phyloP scores from a whole-genome alignment of 148 eudicot genomes.

The Oxyria digyna region DNA sequence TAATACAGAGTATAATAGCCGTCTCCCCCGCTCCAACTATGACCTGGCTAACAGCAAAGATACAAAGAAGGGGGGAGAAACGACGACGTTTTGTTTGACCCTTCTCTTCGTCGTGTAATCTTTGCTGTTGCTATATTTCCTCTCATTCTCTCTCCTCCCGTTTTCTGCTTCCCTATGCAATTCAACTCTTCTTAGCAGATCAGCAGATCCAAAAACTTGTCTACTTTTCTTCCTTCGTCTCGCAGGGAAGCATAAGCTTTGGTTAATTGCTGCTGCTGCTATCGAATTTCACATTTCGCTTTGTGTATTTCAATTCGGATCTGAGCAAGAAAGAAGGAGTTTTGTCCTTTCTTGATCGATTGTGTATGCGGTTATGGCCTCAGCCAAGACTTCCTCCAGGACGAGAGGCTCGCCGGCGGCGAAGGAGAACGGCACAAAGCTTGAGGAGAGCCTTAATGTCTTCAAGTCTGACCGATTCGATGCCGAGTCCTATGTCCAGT shows the following conservation, averaged over 20 bases:
- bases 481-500: slow-evolving; percentile 63
- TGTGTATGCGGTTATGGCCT: slow-evolving; percentile 36
- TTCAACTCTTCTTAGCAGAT: slow-evolving; percentile 8
- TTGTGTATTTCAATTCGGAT: slow-evolving; percentile 5
- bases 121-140: slow-evolving; percentile 1
- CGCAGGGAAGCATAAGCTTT: neutral
- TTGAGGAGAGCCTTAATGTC: slow-evolving; percentile 73
- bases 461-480: slow-evolving; percentile 79
- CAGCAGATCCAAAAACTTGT: slow-evolving; percentile 6
- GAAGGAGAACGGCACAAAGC: slow-evolving; percentile 48
- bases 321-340: neutral
- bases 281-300: slow-evolving; percentile 5
- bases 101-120: slow-evolving; percentile 1
- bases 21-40: neutral
- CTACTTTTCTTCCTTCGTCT: neutral
- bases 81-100: slow-evolving; percentile 9
- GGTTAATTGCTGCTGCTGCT: neutral
- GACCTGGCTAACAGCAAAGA: slow-evolving; percentile 9
- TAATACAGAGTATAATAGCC: neutral
- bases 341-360: neutral
- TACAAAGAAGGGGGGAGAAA: neutral
- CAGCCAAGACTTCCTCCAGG: slow-evolving; percentile 54
- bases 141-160: slow-evolving; percentile 4
- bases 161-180: neutral
- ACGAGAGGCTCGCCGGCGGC: slow-evolving; percentile 48